Evolutionary conservation across 139 green algal genomes (phyloP).

Genomic region (Chlamydomonas incerta): DNA sequence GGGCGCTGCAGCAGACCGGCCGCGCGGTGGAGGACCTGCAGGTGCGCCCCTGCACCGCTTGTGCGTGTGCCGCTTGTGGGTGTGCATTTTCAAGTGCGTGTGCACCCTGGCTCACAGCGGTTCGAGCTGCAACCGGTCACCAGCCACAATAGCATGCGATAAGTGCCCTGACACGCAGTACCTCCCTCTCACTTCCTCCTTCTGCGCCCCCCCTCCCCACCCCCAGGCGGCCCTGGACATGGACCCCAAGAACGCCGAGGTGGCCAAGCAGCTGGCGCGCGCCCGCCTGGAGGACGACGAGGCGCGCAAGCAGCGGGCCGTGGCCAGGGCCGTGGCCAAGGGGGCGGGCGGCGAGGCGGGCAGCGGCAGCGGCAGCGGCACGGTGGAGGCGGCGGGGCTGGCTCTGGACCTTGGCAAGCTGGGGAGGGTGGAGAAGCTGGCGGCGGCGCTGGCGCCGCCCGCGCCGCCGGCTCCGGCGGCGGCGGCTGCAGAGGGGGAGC

Average conservation of each 20-base stretch:
- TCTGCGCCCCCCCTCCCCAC: too few relatives aligned
- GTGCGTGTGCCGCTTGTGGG: too few relatives aligned
- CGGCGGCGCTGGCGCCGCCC: constrained; percentile 21
- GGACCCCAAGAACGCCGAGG: constrained; percentile 43
- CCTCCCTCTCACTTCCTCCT: too few relatives aligned
- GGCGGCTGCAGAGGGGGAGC: not conserved
- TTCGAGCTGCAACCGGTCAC: too few relatives aligned
- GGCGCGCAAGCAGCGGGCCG: constrained; percentile 35
- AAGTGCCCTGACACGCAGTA: too few relatives aligned
- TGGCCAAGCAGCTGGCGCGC: constrained; percentile 35
- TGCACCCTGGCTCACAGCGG: too few relatives aligned
- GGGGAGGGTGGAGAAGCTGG: constrained; percentile 52
- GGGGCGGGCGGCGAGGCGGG: not conserved
- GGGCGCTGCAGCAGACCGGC: constrained; percentile 57
- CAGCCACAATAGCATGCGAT: too few relatives aligned
- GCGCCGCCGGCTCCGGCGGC: not conserved
- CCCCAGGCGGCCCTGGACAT: constrained; percentile 34
- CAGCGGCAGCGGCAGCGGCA: not conserved
- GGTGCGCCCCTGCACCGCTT: too few relatives aligned
- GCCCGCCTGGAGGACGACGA: constrained; percentile 35
- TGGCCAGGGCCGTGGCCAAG: constrained; percentile 11
- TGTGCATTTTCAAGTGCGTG: too few relatives aligned
- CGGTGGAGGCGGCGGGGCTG: not conserved
- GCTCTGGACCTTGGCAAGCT: constrained; percentile 50
- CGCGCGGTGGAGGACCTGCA: constrained; percentile 56